A percentile compares a stretch with the other conserved stretches of the same genome.
phyloP scores from a whole-genome alignment of 1,284 basidiomycete species.

The Ustilago lituana region DNA sequence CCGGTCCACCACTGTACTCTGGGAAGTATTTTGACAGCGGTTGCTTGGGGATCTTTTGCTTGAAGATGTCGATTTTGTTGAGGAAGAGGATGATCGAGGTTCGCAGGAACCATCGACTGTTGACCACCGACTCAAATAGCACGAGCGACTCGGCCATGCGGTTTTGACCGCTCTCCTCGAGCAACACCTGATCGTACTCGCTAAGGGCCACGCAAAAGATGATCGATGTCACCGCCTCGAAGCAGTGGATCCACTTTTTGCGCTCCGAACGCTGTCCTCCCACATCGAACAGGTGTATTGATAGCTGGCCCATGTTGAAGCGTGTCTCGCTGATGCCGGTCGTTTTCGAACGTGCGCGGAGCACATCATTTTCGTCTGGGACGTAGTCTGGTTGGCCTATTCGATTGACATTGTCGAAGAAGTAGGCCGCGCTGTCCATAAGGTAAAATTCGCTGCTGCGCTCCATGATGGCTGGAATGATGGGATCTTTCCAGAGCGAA shows the following conservation, averaged over 20 bases:
- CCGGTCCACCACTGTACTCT: slow-evolving; percentile 87
- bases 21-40: slow-evolving; percentile 90
- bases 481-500: slow-evolving; percentile 88
- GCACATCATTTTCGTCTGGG: slow-evolving; percentile 87
- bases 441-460: slow-evolving; percentile 89
- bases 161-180: slow-evolving; percentile 72
- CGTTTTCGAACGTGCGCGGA: slow-evolving; percentile 88
- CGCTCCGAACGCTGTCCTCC: slow-evolving; percentile 65
- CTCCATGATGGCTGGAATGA: slow-evolving; percentile 86
- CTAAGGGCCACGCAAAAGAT: slow-evolving; percentile 67
- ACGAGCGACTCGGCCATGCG: slow-evolving; percentile 93
- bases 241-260: slow-evolving; percentile 67
- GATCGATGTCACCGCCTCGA: slow-evolving; percentile 63
- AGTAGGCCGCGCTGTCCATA: slow-evolving; percentile 95
- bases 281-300: slow-evolving; percentile 65
- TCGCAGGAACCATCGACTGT: slow-evolving; percentile 85
- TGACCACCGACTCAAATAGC: slow-evolving; percentile 94
- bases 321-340: slow-evolving; percentile 90
- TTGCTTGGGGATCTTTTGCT: slow-evolving; percentile 79
- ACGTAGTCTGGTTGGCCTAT: slow-evolving; percentile 83
- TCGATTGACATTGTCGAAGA: slow-evolving; percentile 84
- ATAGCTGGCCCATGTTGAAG: slow-evolving; percentile 69
- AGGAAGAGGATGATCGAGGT: slow-evolving; percentile 83
- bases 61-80: slow-evolving; percentile 97
- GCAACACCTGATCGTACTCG: slow-evolving; percentile 61